These are phyloP conservation scores for Lantana camara DNA, from an alignment of 257 asterid species.

Conservation along the genomic window DNA sequence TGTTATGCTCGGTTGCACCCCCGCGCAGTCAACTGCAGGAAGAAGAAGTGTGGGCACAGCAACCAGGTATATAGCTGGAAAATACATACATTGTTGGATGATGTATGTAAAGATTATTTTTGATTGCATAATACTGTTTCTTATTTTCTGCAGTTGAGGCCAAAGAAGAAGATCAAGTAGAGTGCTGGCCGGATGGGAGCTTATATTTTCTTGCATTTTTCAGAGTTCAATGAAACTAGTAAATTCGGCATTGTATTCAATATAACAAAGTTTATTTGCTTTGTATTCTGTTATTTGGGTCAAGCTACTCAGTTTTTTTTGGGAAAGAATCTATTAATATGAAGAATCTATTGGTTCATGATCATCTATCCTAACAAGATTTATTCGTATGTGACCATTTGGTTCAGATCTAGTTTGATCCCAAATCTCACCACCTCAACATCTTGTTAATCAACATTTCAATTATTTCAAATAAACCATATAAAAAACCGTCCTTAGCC, in stretches of 20 bases:
- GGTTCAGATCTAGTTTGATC: too few species aligned
- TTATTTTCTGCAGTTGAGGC: constrained; percentile 43
- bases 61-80: constrained; percentile 36
- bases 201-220: constrained; percentile 3
- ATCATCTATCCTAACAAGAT: too few species aligned
- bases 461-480: too few species aligned
- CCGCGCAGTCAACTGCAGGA: constrained; percentile 56
- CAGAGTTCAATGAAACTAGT: constrained; percentile 4
- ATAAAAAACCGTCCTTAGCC: too few species aligned
- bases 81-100: not conserved
- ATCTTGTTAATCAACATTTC: too few species aligned
- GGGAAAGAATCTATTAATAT: too few species aligned
- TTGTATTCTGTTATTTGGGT: not conserved
- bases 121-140: not conserved
- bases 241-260: constrained; percentile 7
- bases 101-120: not conserved
- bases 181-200: constrained; percentile 4
- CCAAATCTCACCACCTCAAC: too few species aligned
- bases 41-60: constrained; percentile 55
- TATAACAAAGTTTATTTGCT: not conserved
- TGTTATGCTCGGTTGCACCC: constrained; percentile 50
- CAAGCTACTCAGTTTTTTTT: too few species aligned
- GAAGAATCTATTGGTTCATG: too few species aligned
- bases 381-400: too few species aligned
- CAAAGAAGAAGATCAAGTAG: constrained; percentile 48